Evolutionary conservation across 2,329 filamentous ascomycete genomes (phyloP).

Genomic region (Calonectria pauciramosa): DNA sequence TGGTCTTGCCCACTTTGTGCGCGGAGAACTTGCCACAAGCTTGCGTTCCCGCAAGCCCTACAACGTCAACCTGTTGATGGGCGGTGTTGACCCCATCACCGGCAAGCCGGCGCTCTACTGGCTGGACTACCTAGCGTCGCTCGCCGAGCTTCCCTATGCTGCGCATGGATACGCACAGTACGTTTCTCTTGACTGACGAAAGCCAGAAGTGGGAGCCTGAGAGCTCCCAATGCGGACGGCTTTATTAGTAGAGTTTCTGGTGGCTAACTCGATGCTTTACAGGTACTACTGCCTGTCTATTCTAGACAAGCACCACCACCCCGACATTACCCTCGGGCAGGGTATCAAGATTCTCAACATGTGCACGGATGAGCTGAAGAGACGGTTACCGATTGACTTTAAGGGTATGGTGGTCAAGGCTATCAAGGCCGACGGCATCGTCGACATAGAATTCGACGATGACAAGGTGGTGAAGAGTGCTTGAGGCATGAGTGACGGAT

Average conservation of each 20-base stretch:
- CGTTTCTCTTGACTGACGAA: slow-evolving; percentile 48
- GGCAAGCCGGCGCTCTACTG: slow-evolving; percentile 94
- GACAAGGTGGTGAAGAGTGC: slow-evolving; percentile 77
- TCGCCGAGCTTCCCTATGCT: slow-evolving; percentile 92
- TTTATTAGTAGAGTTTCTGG: background rate
- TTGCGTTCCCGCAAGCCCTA: slow-evolving; percentile 94
- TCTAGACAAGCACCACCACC: slow-evolving; percentile 98
- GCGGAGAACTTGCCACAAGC: slow-evolving; percentile 91
- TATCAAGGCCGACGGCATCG: slow-evolving; percentile 93
- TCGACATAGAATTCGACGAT: slow-evolving; percentile 88
- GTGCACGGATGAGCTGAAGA: slow-evolving; percentile 97
- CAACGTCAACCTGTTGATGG: slow-evolving; percentile 95
- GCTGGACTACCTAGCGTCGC: slow-evolving; percentile 94
- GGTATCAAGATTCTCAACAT: slow-evolving; percentile 93
- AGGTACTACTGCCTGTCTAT: slow-evolving; percentile 98
- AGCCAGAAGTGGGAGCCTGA: background rate
- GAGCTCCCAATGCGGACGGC: background rate
- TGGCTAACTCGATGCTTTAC: slow-evolving; percentile 40
- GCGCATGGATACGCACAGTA: slow-evolving; percentile 98
- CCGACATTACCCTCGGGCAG: slow-evolving; percentile 89
- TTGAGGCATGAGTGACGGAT: slow-evolving; percentile 52
- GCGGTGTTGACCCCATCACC: slow-evolving; percentile 92
- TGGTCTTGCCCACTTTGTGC: slow-evolving; percentile 92
- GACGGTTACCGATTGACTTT: slow-evolving; percentile 97
- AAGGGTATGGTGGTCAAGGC: slow-evolving; percentile 97